Base-by-base conservation (phyloP, 129 eudicot genomes). In the Cynara cardunculus region DNA sequence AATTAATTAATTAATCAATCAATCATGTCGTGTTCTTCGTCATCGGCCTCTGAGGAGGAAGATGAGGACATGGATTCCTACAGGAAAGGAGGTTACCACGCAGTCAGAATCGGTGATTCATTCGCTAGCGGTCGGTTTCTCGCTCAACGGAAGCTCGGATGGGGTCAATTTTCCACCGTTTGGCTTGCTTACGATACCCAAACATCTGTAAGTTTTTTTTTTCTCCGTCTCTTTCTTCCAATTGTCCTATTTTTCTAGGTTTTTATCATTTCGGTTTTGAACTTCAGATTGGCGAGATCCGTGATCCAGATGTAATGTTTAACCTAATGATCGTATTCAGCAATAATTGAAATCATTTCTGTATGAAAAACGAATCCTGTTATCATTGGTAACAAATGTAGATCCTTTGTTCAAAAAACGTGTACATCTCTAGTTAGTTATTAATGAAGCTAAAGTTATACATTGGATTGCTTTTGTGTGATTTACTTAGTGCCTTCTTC, bases 91-190 rank as follows among this genome's bases (percentile, higher is more conserved):
- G 99, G 99, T 0, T 95, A 95, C 72, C 99, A 95, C 69, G 99
- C 99, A 3, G 99, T 95, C 2, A 84, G 99, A 73, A 77, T 90
- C 78, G 99, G 93, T 65, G 99, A 95, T 89, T 74, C 97, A 7
- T 95, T 95, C 81, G 84, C 91, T 82, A 78, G 85, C 31, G 97
- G 95, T 14, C 90, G 94, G 1, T 95, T 90, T 74, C 84, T 95
- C 78, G 97, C 99, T 18, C 99, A 95, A 85, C 81, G 97, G 82
- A 95, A 95, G 77, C 96, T 95, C 19, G 99, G 99, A n/a, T 95
- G 99, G 99, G 99, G 99, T 25, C 90, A 95, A 85, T 95, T 95
- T 76, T 95, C 99, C 80, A 95, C 99, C 85, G 99, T 95, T 74
- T 95, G 99, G 99, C 95, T 95, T 64, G 97, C 99, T 76, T 95